These are phyloP conservation scores for Nematodospora anomalae DNA, from an alignment of 1,139 yeast genomes.

Conservation along the genomic window DNA sequence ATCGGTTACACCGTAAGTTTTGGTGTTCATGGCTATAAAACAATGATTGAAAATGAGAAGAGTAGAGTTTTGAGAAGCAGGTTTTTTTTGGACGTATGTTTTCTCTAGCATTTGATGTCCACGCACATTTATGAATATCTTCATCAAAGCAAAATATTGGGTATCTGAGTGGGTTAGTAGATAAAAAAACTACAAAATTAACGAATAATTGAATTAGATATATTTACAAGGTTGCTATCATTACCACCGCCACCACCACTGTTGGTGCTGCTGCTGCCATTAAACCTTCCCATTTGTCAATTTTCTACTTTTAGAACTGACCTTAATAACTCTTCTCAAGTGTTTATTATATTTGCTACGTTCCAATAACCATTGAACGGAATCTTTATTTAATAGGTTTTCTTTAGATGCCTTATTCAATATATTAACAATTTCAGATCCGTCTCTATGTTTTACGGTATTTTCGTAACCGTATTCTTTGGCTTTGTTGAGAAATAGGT, in stretches of 20 bases:
- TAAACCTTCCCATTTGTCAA: neutral
- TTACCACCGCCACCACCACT: neutral
- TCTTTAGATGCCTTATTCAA: slow-evolving; percentile 5
- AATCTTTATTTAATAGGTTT: slow-evolving; percentile 8
- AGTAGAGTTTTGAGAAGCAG: neutral
- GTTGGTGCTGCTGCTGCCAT: neutral
- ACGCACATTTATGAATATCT: neutral
- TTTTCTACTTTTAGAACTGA: neutral
- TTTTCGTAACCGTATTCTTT: slow-evolving; percentile 21
- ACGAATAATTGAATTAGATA: too few relatives aligned
- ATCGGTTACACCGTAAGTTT: slow-evolving; percentile 77
- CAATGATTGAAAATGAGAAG: neutral
- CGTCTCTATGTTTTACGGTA: slow-evolving; percentile 17
- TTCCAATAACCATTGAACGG: slow-evolving; percentile 16
- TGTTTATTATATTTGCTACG: slow-evolving; percentile 13
- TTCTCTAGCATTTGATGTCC: neutral
- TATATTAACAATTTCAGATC: slow-evolving; percentile 16
- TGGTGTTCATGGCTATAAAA: neutral
- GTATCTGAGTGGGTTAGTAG: too few relatives aligned
- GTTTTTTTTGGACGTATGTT: neutral
- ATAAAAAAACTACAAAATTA: too few relatives aligned
- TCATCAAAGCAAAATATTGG: too few relatives aligned
- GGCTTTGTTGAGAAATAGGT: slow-evolving; percentile 21
- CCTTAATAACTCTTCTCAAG: slow-evolving; percentile 8
- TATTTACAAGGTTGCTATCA: too few relatives aligned